Base-by-base conservation (phyloP, 345 rosid species). In the Dipteronia dyeriana region DNA sequence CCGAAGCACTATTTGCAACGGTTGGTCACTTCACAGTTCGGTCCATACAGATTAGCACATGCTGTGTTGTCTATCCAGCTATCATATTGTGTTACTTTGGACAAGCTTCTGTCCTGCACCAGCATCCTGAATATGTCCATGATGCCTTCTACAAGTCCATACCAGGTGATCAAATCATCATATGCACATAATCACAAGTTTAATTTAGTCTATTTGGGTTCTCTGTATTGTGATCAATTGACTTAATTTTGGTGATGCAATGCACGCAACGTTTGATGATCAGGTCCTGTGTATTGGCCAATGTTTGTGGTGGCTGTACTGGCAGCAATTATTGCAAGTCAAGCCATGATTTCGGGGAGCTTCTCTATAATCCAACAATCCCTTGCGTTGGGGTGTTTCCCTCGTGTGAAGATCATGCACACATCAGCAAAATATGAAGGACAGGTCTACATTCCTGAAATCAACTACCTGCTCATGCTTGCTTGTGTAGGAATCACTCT, bases 1-100 rank as follows among this genome's bases (percentile, higher is more conserved):
- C 87, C 0, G 91, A 90, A 75, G 91, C 91, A 2, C 56, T 90
- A 47, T 90, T 90, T 68, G 91, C 90, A 3, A 87, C 86, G 75
- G 82, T 90, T 70, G 91, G 91, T 1, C 90, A 88, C 65, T 90
- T 88, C 74, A 79, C 84, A 0, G 80, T 86, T 19, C 80, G 64
- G 5, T 82, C 93, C 0, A 80, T 90, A 43, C 88, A 78, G 25
- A 56, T 88, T 5, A 86, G 93, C 71, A 76, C 78, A 66, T 85
- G 88, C 29, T 0, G 26, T 4, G 60, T 88, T 6, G 68, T 82
- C 0, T 68, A 80, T 45, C 93, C 93, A 1, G 76, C 87, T 19
- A 57, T 89, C 9, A 6, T 86, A 38, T 26, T 83, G 9, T 81
- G 87, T 0, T 87, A 89, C 9, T 39, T 76, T 4, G 88, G 90